Evolutionary conservation across 768 basidiomycete species (phyloP), one percentile per base, ranked within the genome.

Genomic region (Kwoniella botswanensis): DNA sequence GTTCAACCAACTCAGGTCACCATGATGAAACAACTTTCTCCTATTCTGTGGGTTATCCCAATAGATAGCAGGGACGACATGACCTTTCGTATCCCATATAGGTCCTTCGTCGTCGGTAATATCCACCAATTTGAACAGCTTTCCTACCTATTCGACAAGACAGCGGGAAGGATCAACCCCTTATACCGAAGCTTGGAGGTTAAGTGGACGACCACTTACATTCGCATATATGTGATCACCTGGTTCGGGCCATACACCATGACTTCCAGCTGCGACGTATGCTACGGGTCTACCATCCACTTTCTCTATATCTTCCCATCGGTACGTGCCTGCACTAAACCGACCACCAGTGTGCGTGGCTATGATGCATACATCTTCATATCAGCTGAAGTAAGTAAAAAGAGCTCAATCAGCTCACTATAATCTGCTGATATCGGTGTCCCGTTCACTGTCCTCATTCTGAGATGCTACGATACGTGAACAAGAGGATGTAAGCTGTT

Each of bases 261-360:
- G 80, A 72, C 71, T 73, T n/a, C 80, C 80, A 6, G 77, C 74
- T 35, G 80, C 80, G 29, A 66, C 56, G 64, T 76, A 81, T 5
- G 74, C 80, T 3, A 81, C 74, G 3, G 78, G 76, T 22, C 80
- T 53, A 12, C 67, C 74, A 44, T 81, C 76, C 1, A 66, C 21
- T 53, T 76, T 75, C 4, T 60, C 55, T 13, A 76, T 78, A 50
- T 81, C 80, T 60, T 59, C 55, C 80, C 80, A 81, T 22, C 78
- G 74, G 13, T 72, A 41, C 13, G 80, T 79, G 2, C 77, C 75
- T 4, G 77, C 75, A 21, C 70, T 68, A 52, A 78, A 76, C 7
- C 66, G 56, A 11, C 71, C 75, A 10, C 74, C 77, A 15, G 57
- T 74, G 54, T 78, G 77, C 1, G 71, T 72, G 7, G 73, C 76